Base-by-base conservation (phyloP, 495 filamentous ascomycete species). In the Xylaria curta region DNA sequence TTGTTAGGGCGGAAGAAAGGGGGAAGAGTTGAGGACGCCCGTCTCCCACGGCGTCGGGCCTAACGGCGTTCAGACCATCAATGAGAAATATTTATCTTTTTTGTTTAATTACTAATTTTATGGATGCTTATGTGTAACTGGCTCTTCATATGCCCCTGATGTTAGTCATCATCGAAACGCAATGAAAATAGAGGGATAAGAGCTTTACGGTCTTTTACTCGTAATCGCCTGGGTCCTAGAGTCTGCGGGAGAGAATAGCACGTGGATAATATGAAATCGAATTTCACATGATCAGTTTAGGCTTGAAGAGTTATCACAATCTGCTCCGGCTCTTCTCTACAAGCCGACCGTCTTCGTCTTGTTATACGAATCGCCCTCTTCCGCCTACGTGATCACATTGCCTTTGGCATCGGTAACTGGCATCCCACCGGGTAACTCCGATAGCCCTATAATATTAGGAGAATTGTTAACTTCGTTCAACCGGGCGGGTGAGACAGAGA, bases 401-500 rank as follows among this genome's bases (percentile, higher is more conserved):
- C 73, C 75, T 21, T 58, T 71, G 7, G 47, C 70, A 10, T 75
- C 75, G 0, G 75, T 77, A 17, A 77, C 71, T 38, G 75, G 71
- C 73, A 77, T 77, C 6, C 75, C 73, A 4, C 75, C 75, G 13
- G 75, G 75, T 59, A 77, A 69, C 24, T 77, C 75, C 2, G 53
- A 33, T 10, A 77, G 73, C 75, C 75, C 75, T 77, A 31, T 2
- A n/a, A 44, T 26, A 38, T 33, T 8, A 3, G 33, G 21, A 31
- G 13, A 10, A 8, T 8, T 9, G 26, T 64, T 49, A 64, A 26
- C 26, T 24, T 47, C 3, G 3, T 13, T 47, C 53, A 56, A 31
- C 4, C 2, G 0, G 3, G 13, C 8, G 12, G 28, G 24, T 15
- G 7, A 12, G 12, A 19, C 2, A 9, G 51, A 28, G 26, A 10